Base-by-base conservation (phyloP, 495 filamentous ascomycete genomes). In the Xylaria cubensis region DNA sequence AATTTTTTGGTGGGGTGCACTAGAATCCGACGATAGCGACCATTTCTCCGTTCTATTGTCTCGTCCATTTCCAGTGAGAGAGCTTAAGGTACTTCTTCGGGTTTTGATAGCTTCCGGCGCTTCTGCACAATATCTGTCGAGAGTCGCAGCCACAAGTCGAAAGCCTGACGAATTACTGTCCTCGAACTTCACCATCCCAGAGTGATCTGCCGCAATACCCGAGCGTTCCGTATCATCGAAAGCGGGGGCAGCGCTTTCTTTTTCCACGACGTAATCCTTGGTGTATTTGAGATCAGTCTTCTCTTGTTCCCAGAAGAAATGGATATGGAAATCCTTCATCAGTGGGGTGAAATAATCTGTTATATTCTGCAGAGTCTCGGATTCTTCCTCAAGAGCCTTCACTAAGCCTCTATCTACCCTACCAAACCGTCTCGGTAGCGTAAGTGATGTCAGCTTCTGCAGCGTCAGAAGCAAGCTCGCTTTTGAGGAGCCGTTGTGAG, bases 241-340 rank as follows among this genome's bases (percentile, higher is more conserved):
- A 6, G 29, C 17, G 12, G 55, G 55, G 15, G 55, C 55, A 6
- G 55, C 55, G 17, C 55, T 59, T 36, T 59, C 55, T n/a, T n/a
- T 59, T 59, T 59, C 55, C 29, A 59, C 55, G 17, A 59, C n/a
- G 15, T 36, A 59, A 59, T 59, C 55, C 29, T 59, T 59, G 26
- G 55, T 59, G 55, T 59, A 59, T 13, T 36, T 36, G 55, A 59
- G 55, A 17, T 59, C 29, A 17, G 55, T 36, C 15, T 59, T 59
- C 36, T 59, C 55, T 36, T 59, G 55, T 59, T 59, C 55, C 55
- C 55, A 59, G 55, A 59, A 59, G 13, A 59, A 59, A n/a, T 59
- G 55, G 36, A 59, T 36, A 36, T 59, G 55, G 29, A 59, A 59
- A n/a, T 59, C 55, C 55, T 59, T 59, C 55, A 59, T 59, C 55